phyloP scores from a whole-genome alignment of 768 basidiomycete species.

The Collybiopsis confluens region DNA sequence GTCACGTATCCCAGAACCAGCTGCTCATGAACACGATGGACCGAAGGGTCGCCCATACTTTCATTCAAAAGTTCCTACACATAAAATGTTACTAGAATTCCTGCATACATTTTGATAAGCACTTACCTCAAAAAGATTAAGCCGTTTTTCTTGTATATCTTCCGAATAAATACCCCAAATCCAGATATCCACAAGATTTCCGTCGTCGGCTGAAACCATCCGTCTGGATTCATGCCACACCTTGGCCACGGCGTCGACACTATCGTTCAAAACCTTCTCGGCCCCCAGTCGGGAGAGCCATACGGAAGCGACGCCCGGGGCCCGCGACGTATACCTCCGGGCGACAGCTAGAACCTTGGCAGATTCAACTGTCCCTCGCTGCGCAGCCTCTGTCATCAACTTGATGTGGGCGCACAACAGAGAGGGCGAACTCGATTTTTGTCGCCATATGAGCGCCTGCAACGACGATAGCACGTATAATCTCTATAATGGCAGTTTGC shows the following conservation, averaged over 20 bases:
- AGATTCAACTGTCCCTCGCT: conserved; percentile 12
- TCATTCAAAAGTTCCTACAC: conserved; percentile 39
- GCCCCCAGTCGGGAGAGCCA: conserved; percentile 52
- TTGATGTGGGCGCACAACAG: conserved; percentile 29
- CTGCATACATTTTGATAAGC: background rate
- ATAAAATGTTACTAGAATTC: conserved; percentile 6
- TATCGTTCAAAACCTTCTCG: conserved; percentile 27
- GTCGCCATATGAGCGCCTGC: conserved; percentile 26
- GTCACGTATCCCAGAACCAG: conserved; percentile 44
- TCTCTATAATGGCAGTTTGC: conserved; percentile 34
- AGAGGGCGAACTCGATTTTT: conserved; percentile 20
- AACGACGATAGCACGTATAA: conserved; percentile 48
- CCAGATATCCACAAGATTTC: conserved; percentile 42
- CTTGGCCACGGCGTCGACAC: conserved; percentile 22
- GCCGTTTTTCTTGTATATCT: conserved; percentile 13
- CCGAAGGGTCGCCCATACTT: conserved; percentile 39
- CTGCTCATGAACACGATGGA: conserved; percentile 31
- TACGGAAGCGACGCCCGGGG: conserved; percentile 33
- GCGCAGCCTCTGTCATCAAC: conserved; percentile 17
- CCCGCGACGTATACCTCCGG: conserved; percentile 40
- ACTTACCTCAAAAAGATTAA: conserved; percentile 30
- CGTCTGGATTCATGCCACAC: conserved; percentile 40
- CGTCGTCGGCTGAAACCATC: conserved; percentile 24
- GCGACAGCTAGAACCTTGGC: conserved; percentile 36
- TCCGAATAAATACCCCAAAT: conserved; percentile 42